Evolutionary conservation across 345 rosid species (phyloP).

Genomic region (Hibiscus trionum): DNA sequence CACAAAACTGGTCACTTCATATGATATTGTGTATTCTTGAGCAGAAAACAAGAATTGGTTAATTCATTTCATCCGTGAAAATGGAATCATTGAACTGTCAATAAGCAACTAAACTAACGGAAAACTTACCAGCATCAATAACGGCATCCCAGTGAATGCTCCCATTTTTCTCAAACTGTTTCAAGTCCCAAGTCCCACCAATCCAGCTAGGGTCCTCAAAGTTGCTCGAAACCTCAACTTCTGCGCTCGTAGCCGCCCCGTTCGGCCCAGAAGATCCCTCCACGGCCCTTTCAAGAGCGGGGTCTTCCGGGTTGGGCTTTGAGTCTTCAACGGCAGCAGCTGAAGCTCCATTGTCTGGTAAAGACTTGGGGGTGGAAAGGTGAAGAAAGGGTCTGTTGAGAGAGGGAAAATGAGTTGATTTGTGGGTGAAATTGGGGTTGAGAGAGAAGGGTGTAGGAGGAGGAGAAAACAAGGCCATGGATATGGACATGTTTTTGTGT

Average conservation of each 20-base stretch:
- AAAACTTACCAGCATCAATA: slow-evolving; percentile 67
- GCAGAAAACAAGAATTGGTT: no score
- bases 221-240: slow-evolving; percentile 25
- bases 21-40: no score
- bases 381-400: slow-evolving; percentile 28
- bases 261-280: slow-evolving; percentile 24
- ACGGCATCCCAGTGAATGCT: slow-evolving; percentile 80
- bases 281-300: slow-evolving; percentile 11
- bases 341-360: slow-evolving; percentile 47
- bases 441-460: slow-evolving; percentile 27
- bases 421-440: slow-evolving; percentile 30
- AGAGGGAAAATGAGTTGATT: slow-evolving; percentile 22
- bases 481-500: slow-evolving; percentile 33
- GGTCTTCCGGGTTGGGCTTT: slow-evolving; percentile 13
- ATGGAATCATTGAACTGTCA: no score
- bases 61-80: no score
- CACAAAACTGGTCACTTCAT: no score
- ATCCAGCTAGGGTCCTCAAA: slow-evolving; percentile 72
- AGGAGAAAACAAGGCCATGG: slow-evolving; percentile 52
- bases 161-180: slow-evolving; percentile 58
- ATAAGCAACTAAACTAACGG: no score
- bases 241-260: slow-evolving; percentile 20
- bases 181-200: slow-evolving; percentile 86
- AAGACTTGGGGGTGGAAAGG: slow-evolving; percentile 32
- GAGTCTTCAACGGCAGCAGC: slow-evolving; percentile 32